Evolutionary conservation across 768 basidiomycete genomes (phyloP).

Genomic region (Pholiota microspora): DNA sequence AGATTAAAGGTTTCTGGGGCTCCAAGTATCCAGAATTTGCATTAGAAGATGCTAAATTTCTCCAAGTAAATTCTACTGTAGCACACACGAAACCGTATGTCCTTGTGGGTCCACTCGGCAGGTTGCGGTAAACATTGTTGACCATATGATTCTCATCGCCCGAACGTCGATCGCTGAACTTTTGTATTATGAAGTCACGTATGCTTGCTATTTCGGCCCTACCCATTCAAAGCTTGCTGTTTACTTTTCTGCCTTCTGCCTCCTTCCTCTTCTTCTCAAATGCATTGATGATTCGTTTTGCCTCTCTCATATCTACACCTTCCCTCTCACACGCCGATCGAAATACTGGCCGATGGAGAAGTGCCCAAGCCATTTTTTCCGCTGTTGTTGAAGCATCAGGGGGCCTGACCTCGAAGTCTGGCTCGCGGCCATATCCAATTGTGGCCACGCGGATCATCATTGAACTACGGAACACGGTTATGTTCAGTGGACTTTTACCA

Average conservation of each 20-base stretch:
- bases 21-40: too few species aligned
- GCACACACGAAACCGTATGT: too few species aligned
- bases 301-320: slow-evolving; percentile 32
- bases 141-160: too few species aligned
- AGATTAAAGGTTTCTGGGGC: too few species aligned
- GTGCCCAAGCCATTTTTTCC: slow-evolving; percentile 42
- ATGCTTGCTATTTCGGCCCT: too few species aligned
- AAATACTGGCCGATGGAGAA: slow-evolving; percentile 35
- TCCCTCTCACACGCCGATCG: slow-evolving; percentile 38
- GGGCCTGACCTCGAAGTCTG: slow-evolving; percentile 42
- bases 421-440: slow-evolving; percentile 41
- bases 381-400: slow-evolving; percentile 33
- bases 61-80: too few species aligned
- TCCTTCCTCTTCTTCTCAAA: slow-evolving; percentile 11
- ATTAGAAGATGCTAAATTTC: too few species aligned
- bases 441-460: slow-evolving; percentile 45
- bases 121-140: too few species aligned
- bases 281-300: slow-evolving; percentile 24
- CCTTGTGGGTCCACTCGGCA: too few species aligned
- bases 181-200: too few species aligned
- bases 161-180: too few species aligned
- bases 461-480: slow-evolving; percentile 2
- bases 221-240: not conserved
- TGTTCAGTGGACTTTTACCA: not conserved
- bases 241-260: not conserved